Evolutionary conservation across 345 rosid genomes (phyloP), one percentile per base, ranked within the genome.

Genomic region (Diplotaxis tenuifolia): DNA sequence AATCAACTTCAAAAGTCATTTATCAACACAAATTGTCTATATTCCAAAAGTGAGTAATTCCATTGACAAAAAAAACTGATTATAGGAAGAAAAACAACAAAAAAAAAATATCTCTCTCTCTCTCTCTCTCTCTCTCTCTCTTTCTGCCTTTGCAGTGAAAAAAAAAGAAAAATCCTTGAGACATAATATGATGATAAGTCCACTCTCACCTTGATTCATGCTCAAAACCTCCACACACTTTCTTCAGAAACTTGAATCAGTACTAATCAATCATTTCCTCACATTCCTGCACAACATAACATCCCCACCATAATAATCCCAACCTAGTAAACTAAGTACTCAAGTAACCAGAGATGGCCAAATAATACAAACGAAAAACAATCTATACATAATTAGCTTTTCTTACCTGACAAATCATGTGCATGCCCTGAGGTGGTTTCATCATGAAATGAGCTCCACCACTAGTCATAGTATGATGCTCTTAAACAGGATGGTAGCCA

Each of bases 401-500:
- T 38, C n/a, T 18, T 83, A 84, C 95, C 95, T 80, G 86, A 38
- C 45, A 38, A 11, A 38, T 38, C 45, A 40, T 14, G 50, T 84
- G 86, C 83, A 79, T 74, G 49, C 85, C 85, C 25, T 83, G 86
- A 22, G 58, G 70, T 9, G 82, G 61, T 76, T 82, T 88, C 74
- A 82, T 75, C 78, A 83, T 76, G 81, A 83, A 87, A 75, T 83
- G 85, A 80, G 67, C 78, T 68, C 76, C 86, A 68, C 82, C 85
- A 6, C 85, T 56, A 42, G 74, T 67, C 56, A 82, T 83, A 65
- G 70, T 71, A 54, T 64, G 79, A 76, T 71, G 72, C 65, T 85
- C 87, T 42, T 81, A 83, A 10, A 82, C 79, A 63, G 88, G 65
- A 52, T 61, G 83, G 81, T 75, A 86, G 65, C 84, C 86, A n/a